Evolutionary conservation across 2,329 filamentous ascomycete species (phyloP), one percentile per base, ranked within the genome.

Genomic region (Tolypocladium pustulatum): DNA sequence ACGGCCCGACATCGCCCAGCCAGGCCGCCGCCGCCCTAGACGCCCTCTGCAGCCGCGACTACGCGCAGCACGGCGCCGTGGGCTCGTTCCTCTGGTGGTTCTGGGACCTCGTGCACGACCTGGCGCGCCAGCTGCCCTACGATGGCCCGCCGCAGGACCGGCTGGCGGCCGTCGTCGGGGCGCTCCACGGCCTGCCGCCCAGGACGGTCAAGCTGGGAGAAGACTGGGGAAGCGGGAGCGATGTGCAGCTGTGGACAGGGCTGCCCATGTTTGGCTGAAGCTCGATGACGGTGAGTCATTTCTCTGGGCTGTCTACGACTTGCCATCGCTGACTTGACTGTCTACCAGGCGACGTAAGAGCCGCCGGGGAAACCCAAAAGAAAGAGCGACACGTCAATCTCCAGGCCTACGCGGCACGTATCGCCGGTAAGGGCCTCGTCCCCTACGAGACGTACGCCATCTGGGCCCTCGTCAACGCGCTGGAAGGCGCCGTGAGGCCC

Each of bases 31-130:
- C 43, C 12, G 43, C 22, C 22, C 25, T 49, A 7, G 43, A 49
- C 25, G 22, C 43, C 25, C 22, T 49, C n/a, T 57, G 27, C 20
- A 15, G 15, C 1, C 22, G 55, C 6, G 17, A 60, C 13, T 56
- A 49, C 40, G 32, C 25, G 22, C 3, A 27, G 15, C 5, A 59
- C 27, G 54, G 57, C 2, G 52, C 55, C 4, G 59, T 55, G 25
- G 60, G 51, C 1, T 41, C 34, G 8, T 67, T 67, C 22, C 55
- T 65, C 9, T 65, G 60, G 58, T 62, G 65, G 58, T 65, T 65
- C 57, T 65, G 65, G 65, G 63, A 65, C 36, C 61, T 66, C 1
- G 20, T 67, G 13, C 65, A 65, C 34, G 57, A 62, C 4, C 54
- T 67, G 20, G 49, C 61, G 22, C 61, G 63, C n/a, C 63, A 65